A percentile compares a stretch with the other conserved stretches of the same genome.
These are phyloP conservation scores for Tetrapisispora nanseiensis DNA, from an alignment of 805 yeast genomes.

Conservation along the genomic window DNA sequence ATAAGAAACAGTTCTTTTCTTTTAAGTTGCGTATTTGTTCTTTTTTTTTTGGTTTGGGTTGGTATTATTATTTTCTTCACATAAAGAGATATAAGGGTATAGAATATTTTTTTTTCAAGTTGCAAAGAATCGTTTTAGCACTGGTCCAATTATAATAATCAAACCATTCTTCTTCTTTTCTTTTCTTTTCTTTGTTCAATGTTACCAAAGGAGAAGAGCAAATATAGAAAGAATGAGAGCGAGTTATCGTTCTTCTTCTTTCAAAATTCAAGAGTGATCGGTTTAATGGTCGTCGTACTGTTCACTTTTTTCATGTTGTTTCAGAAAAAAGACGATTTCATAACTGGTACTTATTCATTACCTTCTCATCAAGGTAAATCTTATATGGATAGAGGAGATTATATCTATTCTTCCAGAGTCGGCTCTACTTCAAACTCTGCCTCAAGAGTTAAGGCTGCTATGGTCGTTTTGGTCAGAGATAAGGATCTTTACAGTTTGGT, in stretches of 20 bases:
- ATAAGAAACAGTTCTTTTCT: too few species aligned
- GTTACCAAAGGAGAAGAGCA: constrained; percentile 1
- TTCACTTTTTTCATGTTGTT: neutral
- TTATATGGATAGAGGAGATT: constrained; percentile 4
- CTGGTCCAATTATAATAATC: too few species aligned
- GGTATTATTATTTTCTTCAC: too few species aligned
- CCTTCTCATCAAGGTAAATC: constrained; percentile 1
- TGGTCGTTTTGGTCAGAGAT: constrained; percentile 73
- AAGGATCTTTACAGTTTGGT: constrained; percentile 53
- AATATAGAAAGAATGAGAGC: neutral
- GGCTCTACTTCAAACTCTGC: constrained; percentile 12
- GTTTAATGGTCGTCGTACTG: neutral
- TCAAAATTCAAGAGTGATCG: neutral
- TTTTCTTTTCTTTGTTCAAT: neutral
- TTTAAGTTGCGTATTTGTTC: too few species aligned
- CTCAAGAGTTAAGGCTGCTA: constrained; percentile 58
- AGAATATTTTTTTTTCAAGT: too few species aligned
- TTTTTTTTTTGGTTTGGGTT: too few species aligned
- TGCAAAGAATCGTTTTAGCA: too few species aligned
- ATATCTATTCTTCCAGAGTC: constrained; percentile 6
- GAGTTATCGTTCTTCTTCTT: neutral
- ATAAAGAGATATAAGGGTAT: too few species aligned
- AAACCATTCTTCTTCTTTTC: neutral
- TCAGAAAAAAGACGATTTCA: neutral
- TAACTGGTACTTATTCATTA: neutral